A percentile compares a stretch with the other conserved stretches of the same genome.
These are phyloP conservation scores for Boletus pseudo-olivaceus DNA, from an alignment of 768 basidiomycete species.

Conservation along the genomic window DNA sequence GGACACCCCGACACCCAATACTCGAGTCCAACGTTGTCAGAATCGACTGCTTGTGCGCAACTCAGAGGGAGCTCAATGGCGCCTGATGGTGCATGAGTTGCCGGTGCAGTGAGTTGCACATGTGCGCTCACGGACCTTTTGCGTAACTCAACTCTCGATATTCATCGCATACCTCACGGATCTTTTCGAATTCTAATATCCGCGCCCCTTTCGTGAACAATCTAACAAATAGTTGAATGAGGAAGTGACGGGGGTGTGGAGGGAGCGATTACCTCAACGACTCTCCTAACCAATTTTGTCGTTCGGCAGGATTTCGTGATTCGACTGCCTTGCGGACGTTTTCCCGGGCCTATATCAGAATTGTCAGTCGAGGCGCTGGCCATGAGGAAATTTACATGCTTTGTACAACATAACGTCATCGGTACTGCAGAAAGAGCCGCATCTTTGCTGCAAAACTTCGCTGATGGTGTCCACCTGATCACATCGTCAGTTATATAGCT, in stretches of 20 bases:
- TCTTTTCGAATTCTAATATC: slow-evolving; percentile 77
- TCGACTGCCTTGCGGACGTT: slow-evolving; percentile 88
- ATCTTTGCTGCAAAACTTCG: slow-evolving; percentile 89
- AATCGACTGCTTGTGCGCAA: slow-evolving; percentile 77
- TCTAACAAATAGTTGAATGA: slow-evolving; percentile 37
- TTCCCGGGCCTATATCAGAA: slow-evolving; percentile 72
- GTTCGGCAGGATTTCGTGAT: slow-evolving; percentile 67
- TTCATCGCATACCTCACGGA: slow-evolving; percentile 84
- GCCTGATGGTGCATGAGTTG: slow-evolving; percentile 42
- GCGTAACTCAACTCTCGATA: slow-evolving; percentile 84
- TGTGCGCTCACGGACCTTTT: slow-evolving; percentile 50
- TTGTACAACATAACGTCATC: slow-evolving; percentile 99
- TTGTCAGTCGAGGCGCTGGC: slow-evolving; percentile 2
- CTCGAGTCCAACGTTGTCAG: slow-evolving; percentile 68
- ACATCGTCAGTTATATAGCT: slow-evolving; percentile 3
- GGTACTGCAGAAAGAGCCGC: slow-evolving; percentile 96
- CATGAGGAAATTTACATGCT: slow-evolving; percentile 37
- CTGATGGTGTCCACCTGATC: slow-evolving; percentile 92
- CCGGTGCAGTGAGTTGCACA: not conserved
- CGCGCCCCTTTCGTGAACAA: slow-evolving; percentile 87
- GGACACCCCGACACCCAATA: slow-evolving; percentile 68
- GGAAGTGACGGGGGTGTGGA: not conserved
- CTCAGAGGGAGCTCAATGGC: slow-evolving; percentile 81
- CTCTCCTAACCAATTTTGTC: slow-evolving; percentile 77
- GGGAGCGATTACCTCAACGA: slow-evolving; percentile 66